phyloP scores from a whole-genome alignment of 78 protist genomes.

The Polysphondylium violaceum region DNA sequence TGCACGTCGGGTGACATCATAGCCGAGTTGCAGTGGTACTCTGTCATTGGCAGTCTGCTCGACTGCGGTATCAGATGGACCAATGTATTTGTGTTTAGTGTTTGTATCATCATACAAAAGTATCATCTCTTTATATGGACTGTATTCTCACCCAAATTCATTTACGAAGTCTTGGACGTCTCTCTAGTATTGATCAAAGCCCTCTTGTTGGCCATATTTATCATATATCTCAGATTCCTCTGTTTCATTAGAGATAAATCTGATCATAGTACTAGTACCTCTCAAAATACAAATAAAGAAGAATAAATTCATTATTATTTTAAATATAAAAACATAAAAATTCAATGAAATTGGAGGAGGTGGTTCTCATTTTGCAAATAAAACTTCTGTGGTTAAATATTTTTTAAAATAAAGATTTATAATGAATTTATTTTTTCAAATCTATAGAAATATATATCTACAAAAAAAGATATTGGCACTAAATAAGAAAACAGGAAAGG shows the following conservation, averaged over 20 bases:
- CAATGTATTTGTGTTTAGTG: slow-evolving; percentile 71
- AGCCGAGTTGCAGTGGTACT: slow-evolving; percentile 65
- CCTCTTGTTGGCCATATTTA: slow-evolving; percentile 14
- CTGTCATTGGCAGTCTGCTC: slow-evolving; percentile 19
- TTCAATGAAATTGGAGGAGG: no score
- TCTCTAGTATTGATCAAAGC: slow-evolving; percentile 28
- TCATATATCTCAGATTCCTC: slow-evolving; percentile 35
- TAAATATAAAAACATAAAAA: no score
- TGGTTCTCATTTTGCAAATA: no score
- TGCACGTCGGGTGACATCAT: slow-evolving; percentile 3
- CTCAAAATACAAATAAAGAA: slow-evolving; percentile 47
- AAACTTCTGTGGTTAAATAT: no score
- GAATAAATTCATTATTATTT: background rate
- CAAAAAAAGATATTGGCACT: no score
- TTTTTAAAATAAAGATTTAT: no score
- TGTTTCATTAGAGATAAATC: slow-evolving; percentile 18
- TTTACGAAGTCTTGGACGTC: slow-evolving; percentile 80
- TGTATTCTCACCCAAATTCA: slow-evolving; percentile 83
- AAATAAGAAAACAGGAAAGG: no score
- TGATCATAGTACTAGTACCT: background rate
- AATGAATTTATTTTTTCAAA: no score
- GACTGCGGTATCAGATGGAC: slow-evolving; percentile 71
- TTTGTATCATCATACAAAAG: slow-evolving; percentile 48
- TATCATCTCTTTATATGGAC: slow-evolving; percentile 84
- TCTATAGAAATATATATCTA: no score